These are phyloP conservation scores for Pythium brachiatum DNA, from an alignment of 352 stramenopile genomes.

Conservation along the genomic window DNA sequence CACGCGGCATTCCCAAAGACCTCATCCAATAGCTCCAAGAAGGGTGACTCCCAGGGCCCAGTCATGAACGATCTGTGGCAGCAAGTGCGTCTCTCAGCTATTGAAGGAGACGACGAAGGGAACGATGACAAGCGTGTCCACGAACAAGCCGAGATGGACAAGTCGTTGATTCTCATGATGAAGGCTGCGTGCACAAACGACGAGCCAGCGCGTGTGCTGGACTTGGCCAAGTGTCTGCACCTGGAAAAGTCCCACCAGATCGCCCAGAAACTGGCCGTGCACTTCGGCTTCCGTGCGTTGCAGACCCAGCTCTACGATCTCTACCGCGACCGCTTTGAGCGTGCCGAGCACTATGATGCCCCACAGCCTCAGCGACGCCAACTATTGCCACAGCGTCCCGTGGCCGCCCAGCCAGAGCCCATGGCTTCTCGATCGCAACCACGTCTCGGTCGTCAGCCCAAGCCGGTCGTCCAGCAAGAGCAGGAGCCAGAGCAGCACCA, in stretches of 20 bases:
- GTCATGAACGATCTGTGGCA: constrained; percentile 63
- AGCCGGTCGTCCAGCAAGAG: constrained; percentile 3
- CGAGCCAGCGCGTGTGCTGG: constrained; percentile 60
- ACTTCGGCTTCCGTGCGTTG: constrained; percentile 74
- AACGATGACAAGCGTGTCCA: constrained; percentile 40
- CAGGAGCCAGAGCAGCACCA: constrained; percentile 14
- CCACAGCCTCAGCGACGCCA: background rate
- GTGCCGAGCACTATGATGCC: constrained; percentile 13
- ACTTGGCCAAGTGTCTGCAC: constrained; percentile 79
- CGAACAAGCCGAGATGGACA: constrained; percentile 81
- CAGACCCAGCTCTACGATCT: constrained; percentile 72
- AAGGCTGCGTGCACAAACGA: constrained; percentile 71
- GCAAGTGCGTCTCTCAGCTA: constrained; percentile 47
- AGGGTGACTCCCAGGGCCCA: constrained; percentile 13
- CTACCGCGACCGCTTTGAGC: constrained; percentile 62
- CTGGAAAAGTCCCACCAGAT: constrained; percentile 84
- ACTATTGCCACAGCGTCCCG: background rate
- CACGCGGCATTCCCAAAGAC: constrained; percentile 59
- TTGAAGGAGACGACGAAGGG: constrained; percentile 28
- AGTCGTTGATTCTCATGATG: constrained; percentile 82
- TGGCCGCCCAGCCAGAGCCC: constrained; percentile 8
- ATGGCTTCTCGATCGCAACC: constrained; percentile 23
- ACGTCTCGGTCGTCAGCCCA: constrained; percentile 20
- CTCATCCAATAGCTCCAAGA: constrained; percentile 25
- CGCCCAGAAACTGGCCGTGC: constrained; percentile 75